Percentiles rank a stretch among this genome's conserved stretches.
phyloP scores from a whole-genome alignment of 306 rosid genomes.

The Cyclanthera cordifolia region DNA sequence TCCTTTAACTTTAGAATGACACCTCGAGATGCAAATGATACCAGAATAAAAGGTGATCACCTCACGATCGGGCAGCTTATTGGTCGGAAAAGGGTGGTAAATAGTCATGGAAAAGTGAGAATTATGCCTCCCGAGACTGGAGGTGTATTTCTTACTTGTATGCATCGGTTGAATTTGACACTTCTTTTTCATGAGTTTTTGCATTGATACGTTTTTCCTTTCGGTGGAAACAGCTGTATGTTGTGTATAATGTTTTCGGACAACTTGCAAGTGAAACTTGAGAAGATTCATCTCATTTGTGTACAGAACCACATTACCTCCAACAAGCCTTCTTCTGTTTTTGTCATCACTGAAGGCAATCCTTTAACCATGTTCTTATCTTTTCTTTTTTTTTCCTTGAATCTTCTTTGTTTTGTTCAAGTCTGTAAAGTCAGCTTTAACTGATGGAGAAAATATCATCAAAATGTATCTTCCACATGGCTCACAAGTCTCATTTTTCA shows the following conservation, averaged over 20 bases:
- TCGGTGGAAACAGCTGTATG: conserved; percentile 29
- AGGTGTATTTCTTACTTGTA: no score
- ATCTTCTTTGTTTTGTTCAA: conserved; percentile 12
- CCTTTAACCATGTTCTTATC: conserved; percentile 22
- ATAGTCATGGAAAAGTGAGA: no score
- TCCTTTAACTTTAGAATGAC: no score
- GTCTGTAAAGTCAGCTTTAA: conserved; percentile 26
- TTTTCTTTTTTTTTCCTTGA: no score
- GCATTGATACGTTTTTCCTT: conserved; percentile 5
- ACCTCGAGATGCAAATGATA: no score
- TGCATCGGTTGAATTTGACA: not conserved
- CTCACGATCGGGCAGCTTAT: no score
- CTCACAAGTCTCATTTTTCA: conserved; percentile 6
- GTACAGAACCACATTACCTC: conserved; percentile 56
- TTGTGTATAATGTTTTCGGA: conserved; percentile 24
- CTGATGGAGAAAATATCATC: conserved; percentile 4
- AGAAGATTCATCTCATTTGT: conserved; percentile 42
- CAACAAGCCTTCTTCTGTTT: conserved; percentile 34
- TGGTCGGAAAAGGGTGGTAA: no score
- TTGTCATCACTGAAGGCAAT: conserved; percentile 41
- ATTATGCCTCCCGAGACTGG: no score
- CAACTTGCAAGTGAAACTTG: conserved; percentile 33
- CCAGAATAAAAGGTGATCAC: no score
- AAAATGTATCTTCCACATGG: conserved; percentile 7
- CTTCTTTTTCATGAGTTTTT: not conserved